phyloP scores from a whole-genome alignment of 2,329 filamentous ascomycete genomes.

The Ploettnerulaceae sp. region DNA sequence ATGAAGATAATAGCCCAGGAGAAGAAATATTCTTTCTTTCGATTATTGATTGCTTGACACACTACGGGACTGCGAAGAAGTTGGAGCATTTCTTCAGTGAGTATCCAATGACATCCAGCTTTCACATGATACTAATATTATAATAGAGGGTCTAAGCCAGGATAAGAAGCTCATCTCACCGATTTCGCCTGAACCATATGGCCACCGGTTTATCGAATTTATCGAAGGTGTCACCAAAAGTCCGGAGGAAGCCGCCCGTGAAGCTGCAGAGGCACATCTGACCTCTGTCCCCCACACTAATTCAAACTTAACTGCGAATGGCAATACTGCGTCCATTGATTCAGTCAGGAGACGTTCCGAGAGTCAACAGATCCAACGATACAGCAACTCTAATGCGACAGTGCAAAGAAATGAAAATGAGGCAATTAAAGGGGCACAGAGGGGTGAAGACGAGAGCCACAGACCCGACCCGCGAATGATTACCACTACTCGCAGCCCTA shows the following conservation, averaged over 20 bases:
- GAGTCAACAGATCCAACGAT: slow-evolving; percentile 23
- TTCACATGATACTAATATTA: slow-evolving; percentile 19
- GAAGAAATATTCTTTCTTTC: slow-evolving; percentile 97
- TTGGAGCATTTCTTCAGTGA: slow-evolving; percentile 86
- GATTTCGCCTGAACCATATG: slow-evolving; percentile 83
- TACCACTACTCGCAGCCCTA: slow-evolving; percentile 51
- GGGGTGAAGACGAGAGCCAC: slow-evolving; percentile 34
- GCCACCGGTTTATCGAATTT: slow-evolving; percentile 89
- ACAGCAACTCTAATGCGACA: slow-evolving; percentile 22
- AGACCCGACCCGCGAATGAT: slow-evolving; percentile 41
- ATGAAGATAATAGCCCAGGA: slow-evolving; percentile 77
- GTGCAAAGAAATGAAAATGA: slow-evolving; percentile 30
- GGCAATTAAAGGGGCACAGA: slow-evolving; percentile 27
- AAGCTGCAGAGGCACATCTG: slow-evolving; percentile 35
- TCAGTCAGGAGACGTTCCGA: slow-evolving; percentile 22
- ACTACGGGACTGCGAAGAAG: slow-evolving; percentile 92
- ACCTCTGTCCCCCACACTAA: slow-evolving; percentile 25
- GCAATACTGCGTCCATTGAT: slow-evolving; percentile 23
- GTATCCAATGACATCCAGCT: slow-evolving; percentile 5
- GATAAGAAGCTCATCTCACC: slow-evolving; percentile 88
- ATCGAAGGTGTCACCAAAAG: slow-evolving; percentile 89
- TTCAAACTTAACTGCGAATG: slow-evolving; percentile 22
- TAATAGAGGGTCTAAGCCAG: slow-evolving; percentile 66
- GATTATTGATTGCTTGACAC: slow-evolving; percentile 96
- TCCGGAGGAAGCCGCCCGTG: slow-evolving; percentile 73